Conservation (phyloP, 129 eudicot genomes). For the Pulicaria dysenterica region DNA sequence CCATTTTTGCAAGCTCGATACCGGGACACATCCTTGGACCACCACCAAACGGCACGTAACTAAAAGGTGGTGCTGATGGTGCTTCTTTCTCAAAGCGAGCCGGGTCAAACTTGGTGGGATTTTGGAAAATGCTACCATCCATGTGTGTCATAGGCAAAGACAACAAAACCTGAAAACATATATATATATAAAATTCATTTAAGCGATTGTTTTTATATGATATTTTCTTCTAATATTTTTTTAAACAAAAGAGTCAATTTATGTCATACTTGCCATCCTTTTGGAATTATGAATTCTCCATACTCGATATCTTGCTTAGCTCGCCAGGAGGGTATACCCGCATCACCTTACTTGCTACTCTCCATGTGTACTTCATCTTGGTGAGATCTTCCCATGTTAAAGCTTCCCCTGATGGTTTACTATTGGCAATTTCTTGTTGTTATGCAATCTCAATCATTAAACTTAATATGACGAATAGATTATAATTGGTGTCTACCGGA, state of each 20-base stretch:
- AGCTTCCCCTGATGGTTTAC: conserved; percentile 29
- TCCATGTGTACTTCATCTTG: conserved; percentile 55
- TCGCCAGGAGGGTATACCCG: conserved; percentile 45
- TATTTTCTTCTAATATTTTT: not conserved
- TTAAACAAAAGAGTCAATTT: not conserved
- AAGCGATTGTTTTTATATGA: not conserved
- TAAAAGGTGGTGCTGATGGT: conserved; percentile 52
- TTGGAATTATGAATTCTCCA: conserved; percentile 50
- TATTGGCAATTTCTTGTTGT: conserved; percentile 37
- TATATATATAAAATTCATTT: not conserved
- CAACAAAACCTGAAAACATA: conserved; percentile 47
- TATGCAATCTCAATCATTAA: conserved; percentile 23
- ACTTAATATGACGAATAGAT: not conserved
- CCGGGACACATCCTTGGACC: conserved; percentile 71
- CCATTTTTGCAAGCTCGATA: conserved; percentile 67
- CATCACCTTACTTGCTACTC: conserved; percentile 44
- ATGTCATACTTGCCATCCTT: conserved; percentile 61
- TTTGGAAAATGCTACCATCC: conserved; percentile 49
- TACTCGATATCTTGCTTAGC: conserved; percentile 43
- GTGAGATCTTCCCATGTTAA: conserved; percentile 48
- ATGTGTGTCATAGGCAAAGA: conserved; percentile 51
- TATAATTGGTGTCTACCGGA: not conserved
- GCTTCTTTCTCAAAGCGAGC: conserved; percentile 47
- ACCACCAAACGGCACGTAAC: conserved; percentile 60
- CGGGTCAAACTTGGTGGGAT: conserved; percentile 55